Evolutionary conservation across 1,139 yeast species (phyloP), one percentile per base, ranked within the genome.

Genomic region (Torulaspora pretoriensis): DNA sequence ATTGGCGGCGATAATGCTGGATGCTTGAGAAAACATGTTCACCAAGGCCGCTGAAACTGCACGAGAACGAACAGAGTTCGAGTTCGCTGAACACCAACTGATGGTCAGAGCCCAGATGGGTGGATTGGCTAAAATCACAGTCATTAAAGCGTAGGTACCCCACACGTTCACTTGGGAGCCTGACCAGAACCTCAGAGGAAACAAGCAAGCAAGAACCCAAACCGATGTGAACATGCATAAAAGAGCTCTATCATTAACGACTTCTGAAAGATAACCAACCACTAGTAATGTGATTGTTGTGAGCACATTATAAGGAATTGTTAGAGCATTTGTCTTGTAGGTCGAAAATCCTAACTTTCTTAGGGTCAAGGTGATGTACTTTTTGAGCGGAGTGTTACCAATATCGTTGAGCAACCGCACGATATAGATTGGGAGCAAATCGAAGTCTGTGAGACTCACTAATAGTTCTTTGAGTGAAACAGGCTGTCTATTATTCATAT

Each of bases 401-500:
- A 74, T 65, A 52, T 73, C 77, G 77, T 28, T 42, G 19, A 45
- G 32, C 9, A 45, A 42, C 14, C 48, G 35, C 32, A 77, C 67
- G 8, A 72, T 45, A 53, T 79, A 81, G 22, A 81, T 63, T 8
- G 86, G 86, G 78, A 80, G 73, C 43, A 80, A 55, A 57, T 81
- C 80, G 53, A 71, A 77, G 60, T 82, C 87, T 3, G 54, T 40
- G 3, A 77, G 46, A 3, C 78, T 67, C 30, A 60, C 57, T 46
- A 59, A 54, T 35, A 78, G 55, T 56, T 70, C 71, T 40, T 52
- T 62, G 4, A 65, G 56, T 12, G 68, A 57, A 16, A 78, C 65
- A 2, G 78, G 78, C 55, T 78, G 76, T 57, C 84, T 70, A 57
- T 81, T 81, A 57, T 80, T 71, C 84, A 80, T 79, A 50, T 78